These are phyloP conservation scores for Termitomyces sp. DNA, from an alignment of 768 basidiomycete genomes.

Conservation along the genomic window DNA sequence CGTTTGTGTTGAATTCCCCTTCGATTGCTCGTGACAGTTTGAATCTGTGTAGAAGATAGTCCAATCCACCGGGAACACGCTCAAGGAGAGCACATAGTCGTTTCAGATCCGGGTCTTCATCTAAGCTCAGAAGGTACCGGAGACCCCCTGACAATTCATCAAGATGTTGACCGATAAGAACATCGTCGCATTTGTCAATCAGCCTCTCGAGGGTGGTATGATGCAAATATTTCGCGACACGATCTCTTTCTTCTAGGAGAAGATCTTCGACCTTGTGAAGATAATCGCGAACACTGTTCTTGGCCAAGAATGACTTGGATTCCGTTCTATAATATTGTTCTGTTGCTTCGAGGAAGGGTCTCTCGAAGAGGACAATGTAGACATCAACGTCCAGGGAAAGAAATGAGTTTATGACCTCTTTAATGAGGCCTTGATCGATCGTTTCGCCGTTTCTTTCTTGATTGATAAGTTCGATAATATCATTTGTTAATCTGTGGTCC, in stretches of 20 bases:
- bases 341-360: slow-evolving; percentile 84
- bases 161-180: no score
- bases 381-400: slow-evolving; percentile 95
- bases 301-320: slow-evolving; percentile 87
- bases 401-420: slow-evolving; percentile 95
- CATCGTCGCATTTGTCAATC: slow-evolving; percentile 39
- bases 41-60: no score
- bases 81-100: no score
- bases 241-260: slow-evolving; percentile 90
- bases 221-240: slow-evolving; percentile 94
- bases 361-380: slow-evolving; percentile 91
- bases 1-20: no score
- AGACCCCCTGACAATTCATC: no score
- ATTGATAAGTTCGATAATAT: slow-evolving; percentile 86
- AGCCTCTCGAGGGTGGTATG: slow-evolving; percentile 86
- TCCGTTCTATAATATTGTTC: slow-evolving; percentile 93
- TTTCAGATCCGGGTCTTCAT: no score
- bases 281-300: slow-evolving; percentile 94
- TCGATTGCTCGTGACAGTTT: no score
- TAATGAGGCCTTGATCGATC: slow-evolving; percentile 94
- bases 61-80: no score
- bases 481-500: slow-evolving; percentile 75
- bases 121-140: no score
- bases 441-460: slow-evolving; percentile 93
- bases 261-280: slow-evolving; percentile 95